Percentiles rank a stretch among this genome's conserved stretches.
Evolutionary conservation across 805 yeast genomes (phyloP).

Genomic region (Candida ficus): DNA sequence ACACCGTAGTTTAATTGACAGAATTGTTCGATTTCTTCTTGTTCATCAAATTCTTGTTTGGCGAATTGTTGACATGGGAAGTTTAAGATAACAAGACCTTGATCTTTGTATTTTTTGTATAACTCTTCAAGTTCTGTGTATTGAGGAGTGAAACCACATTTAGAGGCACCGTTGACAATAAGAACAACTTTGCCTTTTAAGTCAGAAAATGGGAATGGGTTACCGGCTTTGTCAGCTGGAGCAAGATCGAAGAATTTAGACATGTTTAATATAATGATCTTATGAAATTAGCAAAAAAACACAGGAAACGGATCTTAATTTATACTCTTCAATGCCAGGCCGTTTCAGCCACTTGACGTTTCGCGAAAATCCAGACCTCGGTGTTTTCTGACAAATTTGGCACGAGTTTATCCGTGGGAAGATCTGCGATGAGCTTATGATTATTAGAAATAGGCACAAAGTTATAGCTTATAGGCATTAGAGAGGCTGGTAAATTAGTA

Average conservation of each 20-base stretch:
- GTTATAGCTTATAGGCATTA: too few relatives aligned
- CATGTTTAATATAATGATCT: slow-evolving; percentile 30
- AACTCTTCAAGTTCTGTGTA: slow-evolving; percentile 67
- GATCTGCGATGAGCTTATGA: too few relatives aligned
- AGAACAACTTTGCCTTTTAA: slow-evolving; percentile 77
- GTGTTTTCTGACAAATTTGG: too few relatives aligned
- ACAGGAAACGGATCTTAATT: not conserved
- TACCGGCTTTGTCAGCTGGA: slow-evolving; percentile 57
- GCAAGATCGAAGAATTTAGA: slow-evolving; percentile 60
- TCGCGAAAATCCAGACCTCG: too few relatives aligned
- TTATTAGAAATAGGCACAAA: too few relatives aligned
- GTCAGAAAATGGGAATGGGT: slow-evolving; percentile 53
- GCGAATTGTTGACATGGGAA: slow-evolving; percentile 94
- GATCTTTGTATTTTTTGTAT: slow-evolving; percentile 58
- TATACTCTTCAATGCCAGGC: too few relatives aligned
- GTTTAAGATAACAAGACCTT: slow-evolving; percentile 67
- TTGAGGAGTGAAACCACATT: slow-evolving; percentile 81
- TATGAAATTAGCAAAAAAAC: not conserved
- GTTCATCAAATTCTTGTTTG: slow-evolving; percentile 67
- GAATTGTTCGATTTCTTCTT: slow-evolving; percentile 67
- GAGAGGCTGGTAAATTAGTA: too few relatives aligned
- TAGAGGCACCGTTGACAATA: slow-evolving; percentile 84
- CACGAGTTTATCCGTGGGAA: too few relatives aligned
- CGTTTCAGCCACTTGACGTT: too few relatives aligned
- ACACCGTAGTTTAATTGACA: slow-evolving; percentile 86